Percentiles rank a stretch among this genome's conserved stretches.
Evolutionary conservation across 2,329 filamentous ascomycete species (phyloP).

Genomic region (Botryotinia globosa): DNA sequence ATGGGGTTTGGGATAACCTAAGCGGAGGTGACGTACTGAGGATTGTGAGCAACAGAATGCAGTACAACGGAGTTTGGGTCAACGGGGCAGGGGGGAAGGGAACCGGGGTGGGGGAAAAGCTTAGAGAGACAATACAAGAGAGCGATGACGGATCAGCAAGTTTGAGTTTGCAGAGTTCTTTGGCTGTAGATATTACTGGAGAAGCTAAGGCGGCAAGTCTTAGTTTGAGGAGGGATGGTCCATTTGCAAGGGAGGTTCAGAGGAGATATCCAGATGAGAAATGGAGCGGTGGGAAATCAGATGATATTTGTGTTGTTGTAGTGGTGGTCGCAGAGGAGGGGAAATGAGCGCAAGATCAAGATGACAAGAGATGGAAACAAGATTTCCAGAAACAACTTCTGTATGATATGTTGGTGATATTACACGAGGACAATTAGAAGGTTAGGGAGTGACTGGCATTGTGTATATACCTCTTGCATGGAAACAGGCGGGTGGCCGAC

Average conservation of each 20-base stretch:
- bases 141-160: constrained; percentile 40
- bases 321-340: constrained; percentile 69
- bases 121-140: constrained; percentile 52
- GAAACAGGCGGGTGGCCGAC: neutral
- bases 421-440: neutral
- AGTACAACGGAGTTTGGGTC: constrained; percentile 70
- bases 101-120: constrained; percentile 59
- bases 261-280: constrained; percentile 80
- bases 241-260: constrained; percentile 93
- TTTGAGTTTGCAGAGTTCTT: constrained; percentile 65
- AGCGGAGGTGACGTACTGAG: constrained; percentile 85
- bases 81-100: constrained; percentile 54
- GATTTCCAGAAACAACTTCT: neutral
- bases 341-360: constrained; percentile 17
- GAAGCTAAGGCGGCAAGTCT: constrained; percentile 83
- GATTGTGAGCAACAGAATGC: constrained; percentile 76
- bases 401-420: constrained; percentile 4
- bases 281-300: constrained; percentile 89
- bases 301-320: constrained; percentile 89
- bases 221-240: constrained; percentile 79
- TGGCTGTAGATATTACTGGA: constrained; percentile 75
- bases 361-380: neutral
- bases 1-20: constrained; percentile 95
- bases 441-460: neutral
- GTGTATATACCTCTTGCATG: constrained; percentile 6